Base-by-base conservation (phyloP, 495 filamentous ascomycete genomes). In the Articulospora tetracladia region DNA sequence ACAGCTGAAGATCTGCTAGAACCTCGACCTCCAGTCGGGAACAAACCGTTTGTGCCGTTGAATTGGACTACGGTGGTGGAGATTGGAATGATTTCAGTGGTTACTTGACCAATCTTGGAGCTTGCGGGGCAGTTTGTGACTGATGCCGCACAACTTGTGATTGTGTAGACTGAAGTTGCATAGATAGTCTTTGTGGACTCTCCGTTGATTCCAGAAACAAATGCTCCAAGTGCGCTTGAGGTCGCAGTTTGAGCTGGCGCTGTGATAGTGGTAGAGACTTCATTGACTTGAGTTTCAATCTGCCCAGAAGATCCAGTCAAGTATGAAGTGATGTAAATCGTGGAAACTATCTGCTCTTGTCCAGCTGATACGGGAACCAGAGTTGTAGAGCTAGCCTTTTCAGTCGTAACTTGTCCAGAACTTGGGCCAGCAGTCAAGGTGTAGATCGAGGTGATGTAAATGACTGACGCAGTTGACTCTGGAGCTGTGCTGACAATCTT, bases 31-130 rank as follows among this genome's bases (percentile, higher is more conserved):
- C 30, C 30, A 7, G 30, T 7, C 15, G 30, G 30, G 30, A 34
- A 15, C 8, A 3, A 17, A n/a, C 39, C 17, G 3, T 44, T 44
- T 12, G 39, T 15, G 3, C 8, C 39, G 17, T 17, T 44, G 39
- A 44, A 15, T 3, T 12, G 39, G 3, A 44, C 39, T 50, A 77
- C 61, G 10, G 74, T 78, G 6, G 74, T 76, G 32, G 68, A 70
- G 23, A 70, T 23, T 13, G 73, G 66, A 22, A 53, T 53, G 20
- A 53, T 44, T 28, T 58, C 56, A n/a, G 56, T 58, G 4, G 56
- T 58, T 2, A 50, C 19, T 11, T 32, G 22, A 11, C 56, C 56
- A 25, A 36, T 50, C 26, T 58, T 50, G 17, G 27, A 26, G 6
- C 15, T 44, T 44, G 39, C 39, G 3, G 39, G 17, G 39, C 39